Evolutionary conservation across 2,329 filamentous ascomycete genomes (phyloP).

Genomic region (Sporothrix brasiliensis): DNA sequence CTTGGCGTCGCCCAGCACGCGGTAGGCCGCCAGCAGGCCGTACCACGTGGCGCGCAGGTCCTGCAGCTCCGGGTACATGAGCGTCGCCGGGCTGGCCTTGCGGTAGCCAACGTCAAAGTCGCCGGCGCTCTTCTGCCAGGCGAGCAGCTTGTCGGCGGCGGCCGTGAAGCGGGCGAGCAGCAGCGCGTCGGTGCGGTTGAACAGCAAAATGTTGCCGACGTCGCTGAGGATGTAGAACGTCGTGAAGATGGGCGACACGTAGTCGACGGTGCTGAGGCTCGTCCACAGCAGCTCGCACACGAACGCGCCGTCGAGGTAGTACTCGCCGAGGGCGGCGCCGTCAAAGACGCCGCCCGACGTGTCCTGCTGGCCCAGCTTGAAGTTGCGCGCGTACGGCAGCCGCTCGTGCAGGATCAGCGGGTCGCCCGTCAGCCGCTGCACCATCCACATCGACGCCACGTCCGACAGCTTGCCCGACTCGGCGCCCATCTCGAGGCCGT

Average conservation of each 20-base stretch:
- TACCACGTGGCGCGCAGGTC: slow-evolving; percentile 34
- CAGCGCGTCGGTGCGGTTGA: slow-evolving; percentile 24
- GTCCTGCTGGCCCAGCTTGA: slow-evolving; percentile 33
- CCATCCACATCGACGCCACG: slow-evolving; percentile 32
- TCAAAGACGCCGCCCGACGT: slow-evolving; percentile 26
- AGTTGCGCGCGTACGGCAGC: slow-evolving; percentile 32
- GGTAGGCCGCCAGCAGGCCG: slow-evolving; percentile 32
- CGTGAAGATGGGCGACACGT: slow-evolving; percentile 32
- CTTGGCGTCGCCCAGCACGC: slow-evolving; percentile 26
- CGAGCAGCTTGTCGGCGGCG: slow-evolving; percentile 32
- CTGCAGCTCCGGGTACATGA: slow-evolving; percentile 31
- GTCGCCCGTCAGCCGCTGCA: slow-evolving; percentile 28
- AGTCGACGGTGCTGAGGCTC: slow-evolving; percentile 25
- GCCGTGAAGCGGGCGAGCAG: slow-evolving; percentile 25
- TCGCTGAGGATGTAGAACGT: slow-evolving; percentile 29
- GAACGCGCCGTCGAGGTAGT: slow-evolving; percentile 27
- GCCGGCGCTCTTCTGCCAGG: slow-evolving; percentile 31
- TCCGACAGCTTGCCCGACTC: slow-evolving; percentile 33
- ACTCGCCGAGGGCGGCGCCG: slow-evolving; percentile 31
- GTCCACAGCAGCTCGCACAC: slow-evolving; percentile 31
- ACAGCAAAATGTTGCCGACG: slow-evolving; percentile 32
- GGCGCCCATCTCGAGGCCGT: slow-evolving; percentile 27
- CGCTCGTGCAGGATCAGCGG: slow-evolving; percentile 28
- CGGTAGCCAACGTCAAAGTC: slow-evolving; percentile 33
- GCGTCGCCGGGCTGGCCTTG: slow-evolving; percentile 28